Conservation (phyloP, 2,329 filamentous ascomycete genomes). For the Claviceps sorghi region DNA sequence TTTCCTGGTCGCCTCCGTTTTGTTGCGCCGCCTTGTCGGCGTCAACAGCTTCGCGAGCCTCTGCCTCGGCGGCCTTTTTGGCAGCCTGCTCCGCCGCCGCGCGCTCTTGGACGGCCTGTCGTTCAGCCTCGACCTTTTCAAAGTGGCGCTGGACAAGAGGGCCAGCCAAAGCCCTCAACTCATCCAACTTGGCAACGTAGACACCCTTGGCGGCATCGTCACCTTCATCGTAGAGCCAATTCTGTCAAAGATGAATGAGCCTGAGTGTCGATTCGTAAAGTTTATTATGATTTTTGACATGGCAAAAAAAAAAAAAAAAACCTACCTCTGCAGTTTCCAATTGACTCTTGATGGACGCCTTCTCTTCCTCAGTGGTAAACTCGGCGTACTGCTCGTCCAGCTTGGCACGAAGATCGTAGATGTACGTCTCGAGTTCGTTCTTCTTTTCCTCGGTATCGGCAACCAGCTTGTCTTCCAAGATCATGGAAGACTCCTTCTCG, state of each 20-base stretch:
- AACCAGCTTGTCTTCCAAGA: conserved; percentile 96
- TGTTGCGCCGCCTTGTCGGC: conserved; percentile 34
- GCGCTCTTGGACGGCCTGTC: conserved; percentile 61
- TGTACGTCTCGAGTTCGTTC: conserved; percentile 96
- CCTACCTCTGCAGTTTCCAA: conserved; percentile 76
- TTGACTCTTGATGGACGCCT: conserved; percentile 70
- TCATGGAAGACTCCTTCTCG: conserved; percentile 82
- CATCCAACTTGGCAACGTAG: conserved; percentile 90
- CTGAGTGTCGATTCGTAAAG: background rate
- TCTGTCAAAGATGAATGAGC: conserved; percentile 36
- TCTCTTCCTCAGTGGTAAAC: conserved; percentile 83
- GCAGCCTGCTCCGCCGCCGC: conserved; percentile 64
- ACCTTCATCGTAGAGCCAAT: conserved; percentile 96
- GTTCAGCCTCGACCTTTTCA: conserved; percentile 83
- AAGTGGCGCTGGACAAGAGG: conserved; percentile 90
- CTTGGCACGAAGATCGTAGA: conserved; percentile 94
- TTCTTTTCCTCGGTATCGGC: conserved; percentile 98
- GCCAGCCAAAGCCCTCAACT: conserved; percentile 79
- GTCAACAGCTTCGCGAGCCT: conserved; percentile 39
- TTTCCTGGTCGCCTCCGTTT: conserved; percentile 42
- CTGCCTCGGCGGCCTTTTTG: conserved; percentile 49
- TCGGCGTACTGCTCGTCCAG: conserved; percentile 83
- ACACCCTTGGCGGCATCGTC: conserved; percentile 88
- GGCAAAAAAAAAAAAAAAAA: background rate
- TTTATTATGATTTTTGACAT: background rate